Evolutionary conservation across 257 asterid species (phyloP).

Genomic region (Echium plantagineum): DNA sequence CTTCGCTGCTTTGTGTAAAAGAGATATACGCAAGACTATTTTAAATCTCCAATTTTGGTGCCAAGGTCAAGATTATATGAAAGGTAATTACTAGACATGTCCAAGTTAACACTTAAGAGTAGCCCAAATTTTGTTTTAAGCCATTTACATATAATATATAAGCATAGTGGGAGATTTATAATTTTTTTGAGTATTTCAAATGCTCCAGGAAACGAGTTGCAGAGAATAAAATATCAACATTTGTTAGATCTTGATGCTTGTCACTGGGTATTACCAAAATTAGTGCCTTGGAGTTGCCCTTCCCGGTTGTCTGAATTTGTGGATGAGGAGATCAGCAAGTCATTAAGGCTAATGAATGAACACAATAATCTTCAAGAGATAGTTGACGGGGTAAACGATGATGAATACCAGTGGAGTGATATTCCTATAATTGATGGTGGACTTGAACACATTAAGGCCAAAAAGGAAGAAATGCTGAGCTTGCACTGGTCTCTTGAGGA

Average conservation of each 20-base stretch:
- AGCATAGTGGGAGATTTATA: neutral
- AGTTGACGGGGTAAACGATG: slow-evolving; percentile 22
- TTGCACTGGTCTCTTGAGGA: slow-evolving; percentile 32
- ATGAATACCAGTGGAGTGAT: slow-evolving; percentile 13
- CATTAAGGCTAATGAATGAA: slow-evolving; percentile 42
- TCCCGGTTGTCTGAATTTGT: slow-evolving; percentile 70
- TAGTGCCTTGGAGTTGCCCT: slow-evolving; percentile 49
- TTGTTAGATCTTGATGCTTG: slow-evolving; percentile 80
- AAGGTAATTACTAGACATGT: slow-evolving; percentile 29
- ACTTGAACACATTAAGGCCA: slow-evolving; percentile 33
- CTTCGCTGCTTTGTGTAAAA: slow-evolving; percentile 47
- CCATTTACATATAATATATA: too few species aligned
- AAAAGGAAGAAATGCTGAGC: slow-evolving; percentile 60
- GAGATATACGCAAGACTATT: slow-evolving; percentile 89
- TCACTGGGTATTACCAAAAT: slow-evolving; percentile 57
- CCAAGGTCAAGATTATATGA: slow-evolving; percentile 46
- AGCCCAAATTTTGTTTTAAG: neutral
- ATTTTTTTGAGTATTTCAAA: neutral
- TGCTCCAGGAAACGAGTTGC: slow-evolving; percentile 37
- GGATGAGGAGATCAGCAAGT: slow-evolving; percentile 61
- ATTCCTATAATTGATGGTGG: slow-evolving; percentile 14
- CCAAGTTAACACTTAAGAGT: neutral
- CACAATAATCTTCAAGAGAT: slow-evolving; percentile 22
- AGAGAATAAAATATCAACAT: slow-evolving; percentile 38
- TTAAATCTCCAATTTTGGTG: slow-evolving; percentile 90